Base-by-base conservation (phyloP, 2,329 filamentous ascomycete species). In the Trichoderma pleuroti region DNA sequence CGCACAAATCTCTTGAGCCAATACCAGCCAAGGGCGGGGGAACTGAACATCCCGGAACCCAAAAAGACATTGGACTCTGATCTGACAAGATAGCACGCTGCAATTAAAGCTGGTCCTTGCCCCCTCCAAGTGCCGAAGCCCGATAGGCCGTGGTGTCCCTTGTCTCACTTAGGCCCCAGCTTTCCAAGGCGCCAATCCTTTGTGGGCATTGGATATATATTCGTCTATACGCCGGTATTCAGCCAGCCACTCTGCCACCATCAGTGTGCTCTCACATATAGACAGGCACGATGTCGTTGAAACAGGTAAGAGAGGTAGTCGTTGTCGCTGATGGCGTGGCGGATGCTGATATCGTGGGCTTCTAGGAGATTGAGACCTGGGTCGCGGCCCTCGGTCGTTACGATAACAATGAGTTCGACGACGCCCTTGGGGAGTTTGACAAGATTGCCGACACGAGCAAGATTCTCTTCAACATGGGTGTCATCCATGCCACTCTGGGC, bases 281-380 rank as follows among this genome's bases (percentile, higher is more conserved):
- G 63, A 69, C 28, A 69, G 65, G 24, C 32, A 79, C 73, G 76
- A 89, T 89, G 87, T 88, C 87, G 74, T 81, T 89, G 76, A 89
- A 89, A 82, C 86, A 88, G 82, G 87, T 89, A 81, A 72, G 81
- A n/a, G 39, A 26, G 67, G 56, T 32, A 26, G 32, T 12, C 54
- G 24, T 14, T 34, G 16, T n/a, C 24, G 56, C 16, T 9, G 28
- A 49, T 21, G 24, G 32, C 14, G 30, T 61, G n/a, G n/a, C 28
- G 10, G 32, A n/a, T 59, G 30, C 70, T 69, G 32, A 70, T 24
- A 11, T 61, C 32, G 11, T 62, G 36, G 46, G 39, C 10, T 39
- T 56, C 72, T 74, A 97, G 94, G 96, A 99, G 92, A 99, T 99
- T 82, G 95, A 98, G 84, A 97, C 93, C 63, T 99, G 96, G 96